Conservation (phyloP, 2,329 filamentous ascomycete species). For the Cladosporium sp. region DNA sequence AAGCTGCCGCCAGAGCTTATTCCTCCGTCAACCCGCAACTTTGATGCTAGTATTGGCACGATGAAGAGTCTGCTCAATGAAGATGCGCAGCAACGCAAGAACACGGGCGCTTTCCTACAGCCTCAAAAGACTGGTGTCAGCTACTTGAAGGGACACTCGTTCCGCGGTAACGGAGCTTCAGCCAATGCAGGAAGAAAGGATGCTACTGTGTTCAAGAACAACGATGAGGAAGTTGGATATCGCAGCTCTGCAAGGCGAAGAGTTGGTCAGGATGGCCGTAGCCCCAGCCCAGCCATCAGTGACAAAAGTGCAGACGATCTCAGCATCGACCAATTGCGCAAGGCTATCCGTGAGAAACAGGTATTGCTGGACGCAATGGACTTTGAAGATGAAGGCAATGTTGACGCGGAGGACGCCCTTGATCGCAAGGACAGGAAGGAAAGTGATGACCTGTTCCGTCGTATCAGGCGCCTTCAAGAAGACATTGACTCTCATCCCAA, state of each 20-base stretch:
- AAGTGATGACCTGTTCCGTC: slow-evolving; percentile 89
- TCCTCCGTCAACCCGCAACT: slow-evolving; percentile 89
- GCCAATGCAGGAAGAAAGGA: slow-evolving; percentile 74
- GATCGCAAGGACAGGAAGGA: slow-evolving; percentile 89
- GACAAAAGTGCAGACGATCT: slow-evolving; percentile 78
- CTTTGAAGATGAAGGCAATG: slow-evolving; percentile 86
- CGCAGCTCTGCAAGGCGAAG: slow-evolving; percentile 90
- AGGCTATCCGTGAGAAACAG: slow-evolving; percentile 92
- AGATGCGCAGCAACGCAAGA: slow-evolving; percentile 87
- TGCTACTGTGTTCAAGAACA: slow-evolving; percentile 94
- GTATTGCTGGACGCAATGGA: slow-evolving; percentile 94
- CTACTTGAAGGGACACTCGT: slow-evolving; percentile 94
- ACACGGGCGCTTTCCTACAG: slow-evolving; percentile 83
- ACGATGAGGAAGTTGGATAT: slow-evolving; percentile 83
- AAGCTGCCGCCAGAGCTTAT: slow-evolving; percentile 88
- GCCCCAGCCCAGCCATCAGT: slow-evolving; percentile 74
- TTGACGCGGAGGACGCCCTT: slow-evolving; percentile 87
- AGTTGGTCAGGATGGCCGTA: slow-evolving; percentile 66
- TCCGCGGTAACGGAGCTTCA: slow-evolving; percentile 62
- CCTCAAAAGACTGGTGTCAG: slow-evolving; percentile 98
- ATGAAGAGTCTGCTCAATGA: slow-evolving; percentile 87
- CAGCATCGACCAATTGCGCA: slow-evolving; percentile 81
- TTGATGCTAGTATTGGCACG: slow-evolving; percentile 88
- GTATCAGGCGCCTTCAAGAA: slow-evolving; percentile 87
- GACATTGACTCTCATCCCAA: slow-evolving; percentile 93